Conservation (phyloP, 2,329 filamentous ascomycete species). For the Diaporthe ampelina region DNA sequence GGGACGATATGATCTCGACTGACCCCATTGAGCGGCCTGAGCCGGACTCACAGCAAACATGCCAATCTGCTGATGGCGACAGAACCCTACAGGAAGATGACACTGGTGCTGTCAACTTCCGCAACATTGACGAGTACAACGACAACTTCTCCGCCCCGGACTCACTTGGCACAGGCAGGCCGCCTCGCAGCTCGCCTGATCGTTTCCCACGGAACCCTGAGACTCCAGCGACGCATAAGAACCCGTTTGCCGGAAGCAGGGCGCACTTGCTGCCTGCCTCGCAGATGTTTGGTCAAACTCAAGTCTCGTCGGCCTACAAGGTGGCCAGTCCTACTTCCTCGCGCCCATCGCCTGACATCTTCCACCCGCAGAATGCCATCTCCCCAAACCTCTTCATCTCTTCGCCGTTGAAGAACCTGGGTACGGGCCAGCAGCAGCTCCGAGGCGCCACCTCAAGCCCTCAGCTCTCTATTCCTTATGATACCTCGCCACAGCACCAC, state of each 20-base stretch:
- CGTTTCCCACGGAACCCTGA: conserved; percentile 52
- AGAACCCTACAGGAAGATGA: conserved; percentile 62
- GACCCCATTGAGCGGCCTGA: conserved; percentile 45
- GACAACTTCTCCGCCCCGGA: conserved; percentile 55
- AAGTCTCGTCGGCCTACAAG: conserved; percentile 66
- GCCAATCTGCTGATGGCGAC: conserved; percentile 43
- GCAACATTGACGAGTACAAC: conserved; percentile 54
- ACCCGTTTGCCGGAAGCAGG: conserved; percentile 60
- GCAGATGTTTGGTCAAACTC: conserved; percentile 70
- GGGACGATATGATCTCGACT: conserved; percentile 44
- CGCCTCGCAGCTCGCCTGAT: conserved; percentile 35
- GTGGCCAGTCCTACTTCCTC: conserved; percentile 69
- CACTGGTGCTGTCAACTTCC: conserved; percentile 64
- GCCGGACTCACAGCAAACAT: conserved; percentile 20
- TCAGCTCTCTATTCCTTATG: conserved; percentile 41
- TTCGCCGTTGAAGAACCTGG: conserved; percentile 66
- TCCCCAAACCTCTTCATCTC: conserved; percentile 60
- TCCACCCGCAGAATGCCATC: conserved; percentile 56
- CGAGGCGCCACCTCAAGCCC: conserved; percentile 59
- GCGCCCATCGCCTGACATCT: conserved; percentile 66
- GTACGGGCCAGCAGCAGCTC: conserved; percentile 62
- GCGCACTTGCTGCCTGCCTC: conserved; percentile 56
- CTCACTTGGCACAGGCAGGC: conserved; percentile 38
- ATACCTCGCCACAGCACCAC: conserved; percentile 37
- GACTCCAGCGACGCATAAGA: conserved; percentile 64